Evolutionary conservation across 257 asterid genomes (phyloP), one percentile per base, ranked within the genome.

Genomic region (Perilla frutescens): DNA sequence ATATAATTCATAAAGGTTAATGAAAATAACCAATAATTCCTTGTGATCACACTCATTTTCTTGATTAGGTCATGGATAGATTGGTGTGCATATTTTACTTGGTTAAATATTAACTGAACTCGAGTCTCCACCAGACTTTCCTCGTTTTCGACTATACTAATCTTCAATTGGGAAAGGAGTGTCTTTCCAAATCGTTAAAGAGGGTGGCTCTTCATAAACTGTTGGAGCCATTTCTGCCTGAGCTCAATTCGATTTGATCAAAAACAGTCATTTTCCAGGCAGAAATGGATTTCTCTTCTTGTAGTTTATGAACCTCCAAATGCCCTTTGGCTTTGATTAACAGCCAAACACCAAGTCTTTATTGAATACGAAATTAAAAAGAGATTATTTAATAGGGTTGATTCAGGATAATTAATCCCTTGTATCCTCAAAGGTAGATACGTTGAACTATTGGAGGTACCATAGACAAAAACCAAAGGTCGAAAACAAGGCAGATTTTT

Each of bases 301-400:
- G 50, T 56, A 44, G 58, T 62, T 76, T 14, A 69, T 36, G n/a
- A 77, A 37, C 49, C 76, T 70, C 63, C 12, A 45, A 5, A 3
- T 64, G 73, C 11, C 81, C 66, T 59, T 66, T 77, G 75, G 71
- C 63, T 48, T 3, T 49, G 40, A 20, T 40, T 72, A 40, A 41
- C 40, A 55, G 78, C 59, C 66, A 57, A 43, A 43, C 48, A 43
- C 10, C 2, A 43, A 6, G 1, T 43, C 10, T 43, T 43, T 34
- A 34, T 34, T 34, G 37, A 34, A 11, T 32, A 4, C 39, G 9
- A 50, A 40, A 47, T 3, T 10, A 54, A 14, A 63, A n/a, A n/a
- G n/a, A n/a, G n/a, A n/a, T n/a, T n/a, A n/a, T n/a, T n/a, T n/a
- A n/a, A n/a, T n/a, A n/a, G n/a, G n/a, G n/a, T n/a, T n/a, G n/a